Evolutionary conservation across 2,329 filamentous ascomycete species (phyloP), one percentile per base, ranked within the genome.

Genomic region (Hansfordia pulvinata): DNA sequence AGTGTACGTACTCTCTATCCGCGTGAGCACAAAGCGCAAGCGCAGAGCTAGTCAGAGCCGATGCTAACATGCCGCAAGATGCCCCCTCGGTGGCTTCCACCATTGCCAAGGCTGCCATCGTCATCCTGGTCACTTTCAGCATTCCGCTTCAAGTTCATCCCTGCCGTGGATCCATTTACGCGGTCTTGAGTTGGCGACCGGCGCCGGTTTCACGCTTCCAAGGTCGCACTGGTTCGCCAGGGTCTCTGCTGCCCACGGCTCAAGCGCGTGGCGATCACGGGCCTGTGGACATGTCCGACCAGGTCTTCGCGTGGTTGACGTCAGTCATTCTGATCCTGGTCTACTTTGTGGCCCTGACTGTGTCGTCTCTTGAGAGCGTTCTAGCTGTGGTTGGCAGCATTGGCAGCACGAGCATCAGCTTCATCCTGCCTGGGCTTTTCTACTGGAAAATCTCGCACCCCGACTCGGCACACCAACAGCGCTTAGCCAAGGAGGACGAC

Each of bases 371-470:
- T 3, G 86, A 93, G 47, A 78, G 82, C 24, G 86, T 98, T 1
- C 66, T 98, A 0, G 88, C 90, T 0, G 98, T 94, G 40, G 90
- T 98, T 8, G 90, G 90, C 19, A 85, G 79, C 41, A 98, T 90
- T 0, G 90, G 90, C 28, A 88, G 79, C 27, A 98, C 90, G 0
- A 84, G 83, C 34, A 98, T 98, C 42, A 93, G 83, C 34, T 98
- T 98, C 49, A 96, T 98, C 37, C 65, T 98, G 1, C 90, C 90
- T 0, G 90, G 90, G 0, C 56, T 98, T 4, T 98, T 98, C 52
- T 98, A 96, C 54, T 98, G 96, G 58, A 96, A 96, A 54, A 96
- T 98, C 33, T 92, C 84, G 9, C 75, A 83, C 14, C 90, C 90
- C 0, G 79, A 93, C 29, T 88, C 82, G 23, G 68, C 76, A 16